These are phyloP conservation scores for Beauveria bassiana DNA, from an alignment of 2,329 filamentous ascomycete genomes.

Conservation along the genomic window DNA sequence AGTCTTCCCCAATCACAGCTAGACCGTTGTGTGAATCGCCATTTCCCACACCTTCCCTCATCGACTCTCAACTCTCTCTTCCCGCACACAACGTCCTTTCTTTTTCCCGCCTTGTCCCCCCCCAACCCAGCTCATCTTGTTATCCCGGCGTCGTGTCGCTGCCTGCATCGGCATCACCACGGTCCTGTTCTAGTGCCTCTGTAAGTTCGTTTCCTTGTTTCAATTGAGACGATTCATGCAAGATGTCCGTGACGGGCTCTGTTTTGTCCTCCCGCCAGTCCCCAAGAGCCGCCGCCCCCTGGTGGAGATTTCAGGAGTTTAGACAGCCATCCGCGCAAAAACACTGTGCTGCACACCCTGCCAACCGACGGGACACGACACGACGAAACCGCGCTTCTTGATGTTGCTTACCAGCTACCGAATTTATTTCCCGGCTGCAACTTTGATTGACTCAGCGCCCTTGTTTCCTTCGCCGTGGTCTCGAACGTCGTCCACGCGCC, in stretches of 20 bases:
- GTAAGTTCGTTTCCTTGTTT: conserved; percentile 7
- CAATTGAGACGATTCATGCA: conserved; percentile 6
- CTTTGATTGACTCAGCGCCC: not conserved
- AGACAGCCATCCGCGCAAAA: conserved; percentile 2
- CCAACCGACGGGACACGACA: not conserved
- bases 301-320: conserved; percentile 12
- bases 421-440: not conserved
- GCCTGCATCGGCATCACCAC: not conserved
- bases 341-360: not conserved
- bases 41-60: conserved; percentile 12
- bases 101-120: not conserved
- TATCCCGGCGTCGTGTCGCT: conserved; percentile 3
- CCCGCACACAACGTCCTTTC: not conserved
- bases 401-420: not conserved
- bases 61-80: not conserved
- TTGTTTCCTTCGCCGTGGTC: not conserved
- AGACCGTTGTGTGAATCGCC: conserved; percentile 8
- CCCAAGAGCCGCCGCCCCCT: not conserved
- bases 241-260: conserved; percentile 1
- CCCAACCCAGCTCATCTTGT: not conserved
- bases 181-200: not conserved
- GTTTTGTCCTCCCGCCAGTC: conserved; percentile 4
- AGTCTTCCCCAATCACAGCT: conserved; percentile 6
- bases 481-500: not conserved
- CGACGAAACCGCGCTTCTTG: not conserved